Percentiles rank a stretch among this genome's conserved stretches.
phyloP scores from a whole-genome alignment of 1,139 yeast genomes.

The Dujonia santamariae region DNA sequence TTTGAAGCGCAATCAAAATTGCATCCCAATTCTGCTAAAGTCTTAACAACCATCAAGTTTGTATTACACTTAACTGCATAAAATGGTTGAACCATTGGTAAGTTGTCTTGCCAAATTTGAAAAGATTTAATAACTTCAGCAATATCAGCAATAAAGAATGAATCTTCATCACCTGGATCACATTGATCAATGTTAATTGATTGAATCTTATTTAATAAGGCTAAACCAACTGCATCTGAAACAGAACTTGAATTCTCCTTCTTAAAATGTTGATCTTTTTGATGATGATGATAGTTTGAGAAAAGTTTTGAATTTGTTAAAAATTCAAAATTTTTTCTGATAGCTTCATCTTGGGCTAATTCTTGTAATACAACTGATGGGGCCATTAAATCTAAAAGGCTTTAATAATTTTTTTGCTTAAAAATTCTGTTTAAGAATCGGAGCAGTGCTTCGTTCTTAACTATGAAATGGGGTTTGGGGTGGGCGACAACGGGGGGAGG shows the following conservation, averaged over 20 bases:
- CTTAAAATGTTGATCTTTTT: no score
- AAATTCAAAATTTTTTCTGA: no score
- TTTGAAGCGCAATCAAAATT: slow-evolving; percentile 95
- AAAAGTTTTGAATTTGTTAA: no score
- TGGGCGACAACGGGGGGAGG: background rate
- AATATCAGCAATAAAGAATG: slow-evolving; percentile 86
- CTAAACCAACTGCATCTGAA: no score
- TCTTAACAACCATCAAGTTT: slow-evolving; percentile 54
- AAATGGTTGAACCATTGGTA: slow-evolving; percentile 79
- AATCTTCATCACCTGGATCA: slow-evolving; percentile 76
- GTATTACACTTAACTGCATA: slow-evolving; percentile 97
- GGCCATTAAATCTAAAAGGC: slow-evolving; percentile 3
- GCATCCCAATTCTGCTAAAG: slow-evolving; percentile 60
- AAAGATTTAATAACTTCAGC: slow-evolving; percentile 66
- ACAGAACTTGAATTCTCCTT: no score
- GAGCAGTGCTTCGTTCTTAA: no score
- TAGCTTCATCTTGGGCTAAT: no score
- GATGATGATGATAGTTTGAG: no score
- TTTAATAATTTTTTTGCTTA: background rate
- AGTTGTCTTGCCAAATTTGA: slow-evolving; percentile 53
- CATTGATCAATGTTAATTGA: slow-evolving; percentile 58
- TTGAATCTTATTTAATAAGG: slow-evolving; percentile 41
- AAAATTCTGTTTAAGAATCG: no score
- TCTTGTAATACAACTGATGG: slow-evolving; percentile 6
- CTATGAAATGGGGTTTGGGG: background rate